Evolutionary conservation across 2,329 filamentous ascomycete genomes (phyloP), one percentile per base, ranked within the genome.

Genomic region (Pseudogymnoascus sp.): DNA sequence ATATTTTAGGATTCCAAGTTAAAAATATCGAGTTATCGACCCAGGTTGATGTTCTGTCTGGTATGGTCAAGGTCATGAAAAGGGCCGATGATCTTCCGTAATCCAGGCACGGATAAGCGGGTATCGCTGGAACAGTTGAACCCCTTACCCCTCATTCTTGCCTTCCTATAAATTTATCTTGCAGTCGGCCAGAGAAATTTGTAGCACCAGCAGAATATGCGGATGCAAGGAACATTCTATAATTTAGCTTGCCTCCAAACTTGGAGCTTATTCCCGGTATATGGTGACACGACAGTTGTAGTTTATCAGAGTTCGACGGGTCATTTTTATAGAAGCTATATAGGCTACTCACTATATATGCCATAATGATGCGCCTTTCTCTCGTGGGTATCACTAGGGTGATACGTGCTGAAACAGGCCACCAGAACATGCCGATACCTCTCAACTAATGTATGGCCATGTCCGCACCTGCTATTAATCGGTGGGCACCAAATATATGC

Each of bases 1-100:
- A 35, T 15, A 33, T 17, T 56, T 33, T 19, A 33, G 29, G 29
- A 56, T 56, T 56, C 29, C 23, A 31, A 19, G 6, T 10, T 10
- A 21, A 33, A 35, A 35, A 33, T 56, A 35, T 56, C 50, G n/a
- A 13, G 29, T 56, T 56, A 33, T 35, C 33, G 29, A 35, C n/a
- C 17, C 29, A 56, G n/a, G 46, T 35, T 35, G 29, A 15, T 56
- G 50, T 56, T 33, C 10, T 33, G 33, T 13, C 10, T 53, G 26
- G n/a, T 7, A 9, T 56, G 50, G 50, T 15, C 50, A 33, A 56
- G 29, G 50, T 35, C 50, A 35, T 21, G n/a, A 29, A 56, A 56
- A 56, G 50, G 50, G 29, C 50, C 50, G 50, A 56, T n/a, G 7
- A 56, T 56, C n/a, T 56, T 56, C 50, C 50, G 50, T 33, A 31